Evolutionary conservation across 805 yeast genomes (phyloP).

Genomic region (Yarrowia sp.): DNA sequence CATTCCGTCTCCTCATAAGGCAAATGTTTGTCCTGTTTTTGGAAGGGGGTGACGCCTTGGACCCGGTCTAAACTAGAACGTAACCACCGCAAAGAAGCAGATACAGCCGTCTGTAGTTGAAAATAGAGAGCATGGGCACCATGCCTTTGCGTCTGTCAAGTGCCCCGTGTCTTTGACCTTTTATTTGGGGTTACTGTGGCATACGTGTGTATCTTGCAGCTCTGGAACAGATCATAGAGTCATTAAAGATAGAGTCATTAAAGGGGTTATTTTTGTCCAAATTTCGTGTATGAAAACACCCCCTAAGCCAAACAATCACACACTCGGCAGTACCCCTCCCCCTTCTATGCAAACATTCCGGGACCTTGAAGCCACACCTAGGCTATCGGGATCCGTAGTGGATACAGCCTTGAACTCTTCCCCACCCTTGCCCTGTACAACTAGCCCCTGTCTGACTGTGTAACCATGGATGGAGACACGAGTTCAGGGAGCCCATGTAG

Average conservation of each 20-base stretch:
- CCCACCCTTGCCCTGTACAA: no score
- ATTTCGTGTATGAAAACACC: no score
- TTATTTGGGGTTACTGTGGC: no score
- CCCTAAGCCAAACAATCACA: no score
- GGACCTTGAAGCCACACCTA: no score
- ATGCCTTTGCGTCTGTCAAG: background rate
- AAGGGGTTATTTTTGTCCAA: no score
- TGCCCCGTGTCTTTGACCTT: background rate
- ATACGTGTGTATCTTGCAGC: background rate
- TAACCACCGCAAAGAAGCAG: background rate
- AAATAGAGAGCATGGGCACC: background rate
- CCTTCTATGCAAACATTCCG: no score
- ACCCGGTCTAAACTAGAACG: background rate
- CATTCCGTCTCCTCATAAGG: background rate
- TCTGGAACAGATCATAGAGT: no score
- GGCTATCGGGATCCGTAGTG: no score
- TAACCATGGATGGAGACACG: background rate
- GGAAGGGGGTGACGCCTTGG: background rate
- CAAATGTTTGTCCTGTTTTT: background rate
- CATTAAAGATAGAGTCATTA: no score
- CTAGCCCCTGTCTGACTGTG: background rate
- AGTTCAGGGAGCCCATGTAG: background rate
- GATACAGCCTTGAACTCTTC: no score
- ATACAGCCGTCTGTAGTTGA: background rate
- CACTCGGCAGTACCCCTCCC: no score